Percentiles rank a stretch among this genome's conserved stretches.
Evolutionary conservation across 176 grass and related monocot species (phyloP).

Genomic region (Avena insularis): DNA sequence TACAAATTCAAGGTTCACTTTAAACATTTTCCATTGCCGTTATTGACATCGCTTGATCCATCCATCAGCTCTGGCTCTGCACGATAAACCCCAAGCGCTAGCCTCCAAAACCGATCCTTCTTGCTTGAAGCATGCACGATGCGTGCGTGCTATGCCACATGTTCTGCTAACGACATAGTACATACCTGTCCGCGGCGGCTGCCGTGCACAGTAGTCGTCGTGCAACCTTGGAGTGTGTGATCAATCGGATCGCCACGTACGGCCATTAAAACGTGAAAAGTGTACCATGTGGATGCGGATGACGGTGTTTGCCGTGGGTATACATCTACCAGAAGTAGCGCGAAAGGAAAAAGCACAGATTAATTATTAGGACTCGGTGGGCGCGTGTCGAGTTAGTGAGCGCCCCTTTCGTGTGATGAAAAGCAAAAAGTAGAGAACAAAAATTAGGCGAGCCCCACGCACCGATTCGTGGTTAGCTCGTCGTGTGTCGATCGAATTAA

Average conservation of each 20-base stretch:
- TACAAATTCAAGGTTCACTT: too few species aligned
- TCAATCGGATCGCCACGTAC: not conserved
- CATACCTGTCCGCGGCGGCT: too few species aligned
- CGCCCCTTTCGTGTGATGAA: not conserved
- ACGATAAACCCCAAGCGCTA: too few species aligned
- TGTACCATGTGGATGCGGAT: not conserved
- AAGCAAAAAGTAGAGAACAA: not conserved
- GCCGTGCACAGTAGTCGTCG: not conserved
- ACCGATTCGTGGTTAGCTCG: not conserved
- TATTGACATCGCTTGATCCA: too few species aligned
- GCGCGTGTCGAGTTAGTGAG: not conserved
- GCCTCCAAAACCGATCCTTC: too few species aligned
- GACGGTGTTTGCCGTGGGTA: not conserved
- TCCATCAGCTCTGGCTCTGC: too few species aligned
- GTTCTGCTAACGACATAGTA: too few species aligned
- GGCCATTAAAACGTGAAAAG: not conserved
- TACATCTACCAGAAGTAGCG: not conserved
- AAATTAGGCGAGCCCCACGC: not conserved
- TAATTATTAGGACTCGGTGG: not conserved
- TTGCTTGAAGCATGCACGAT: too few species aligned
- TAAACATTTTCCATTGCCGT: too few species aligned
- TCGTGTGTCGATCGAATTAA: not conserved
- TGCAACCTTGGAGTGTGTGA: not conserved
- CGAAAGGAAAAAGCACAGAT: not conserved
- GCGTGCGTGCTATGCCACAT: too few species aligned